Evolutionary conservation across 202 grass and related monocot species (phyloP), one percentile per base, ranked within the genome.

Genomic region (Musa balbisiana): DNA sequence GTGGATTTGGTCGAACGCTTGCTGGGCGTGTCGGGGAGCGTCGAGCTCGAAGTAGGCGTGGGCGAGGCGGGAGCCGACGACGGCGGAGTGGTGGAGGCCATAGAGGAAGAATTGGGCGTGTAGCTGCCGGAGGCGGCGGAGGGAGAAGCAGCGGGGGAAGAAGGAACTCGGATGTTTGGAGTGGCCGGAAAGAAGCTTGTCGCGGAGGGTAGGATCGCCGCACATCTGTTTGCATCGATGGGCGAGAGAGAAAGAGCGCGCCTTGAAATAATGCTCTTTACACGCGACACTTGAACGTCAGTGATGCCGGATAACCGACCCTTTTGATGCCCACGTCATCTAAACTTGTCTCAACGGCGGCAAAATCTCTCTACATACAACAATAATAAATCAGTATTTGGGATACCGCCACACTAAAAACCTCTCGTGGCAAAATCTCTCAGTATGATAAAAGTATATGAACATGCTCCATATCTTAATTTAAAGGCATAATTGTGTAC

Each of bases 61-160:
- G 49, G 69, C 79, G 22, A 81, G 79, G 79, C 79, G 59, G 33
- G 79, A 81, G 66, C 64, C 64, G 22, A 80, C 82, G 14, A 77
- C 52, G 5, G 66, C 62, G 19, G 80, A 82, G 52, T 84, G 84
- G 64, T 84, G 86, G 55, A 92, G 86, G 73, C 82, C 86, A 53
- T 92, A 86, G 77, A 92, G 73, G 79, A 89, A 50, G 58, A 89
- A 69, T 79, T 87, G 90, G 19, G 86, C 77, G 74, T 89, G 90
- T 59, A 92, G 82, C 82, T 87, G 90, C 67, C 79, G 74, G 73
- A 89, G 84, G 51, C 26, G 49, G 16, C 69, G 59, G 56, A 27
- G 53, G 53, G 83, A 76, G 62, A 54, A 76, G 68, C 68, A 81
- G 24, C 73, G 53, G 63, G 79, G 49, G 63, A 52, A 16, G 26